Conservation (phyloP, 148 eudicot species). For the Amaranthus cruentus region DNA sequence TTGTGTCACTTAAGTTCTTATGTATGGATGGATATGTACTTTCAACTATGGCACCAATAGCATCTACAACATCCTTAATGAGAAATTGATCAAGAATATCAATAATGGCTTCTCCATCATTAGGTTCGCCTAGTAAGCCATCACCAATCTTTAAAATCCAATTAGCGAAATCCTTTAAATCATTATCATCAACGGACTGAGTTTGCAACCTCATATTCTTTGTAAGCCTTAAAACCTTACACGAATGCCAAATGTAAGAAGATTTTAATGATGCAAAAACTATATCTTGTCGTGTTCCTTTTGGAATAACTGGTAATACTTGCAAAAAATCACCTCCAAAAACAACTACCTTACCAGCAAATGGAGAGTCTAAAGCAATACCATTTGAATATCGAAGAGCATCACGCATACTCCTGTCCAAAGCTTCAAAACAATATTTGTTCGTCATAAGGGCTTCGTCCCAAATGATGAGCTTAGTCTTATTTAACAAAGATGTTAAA, state of each 20-base stretch:
- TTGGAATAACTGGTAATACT: no score
- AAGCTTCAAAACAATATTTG: conserved; percentile 1
- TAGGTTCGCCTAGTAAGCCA: not conserved
- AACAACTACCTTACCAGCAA: not conserved
- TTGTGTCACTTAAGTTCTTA: not conserved
- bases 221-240: not conserved
- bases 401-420: not conserved
- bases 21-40: not conserved
- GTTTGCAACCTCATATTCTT: not conserved
- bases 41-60: not conserved
- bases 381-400: not conserved
- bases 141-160: not conserved
- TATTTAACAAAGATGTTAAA: no score
- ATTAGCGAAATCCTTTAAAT: not conserved
- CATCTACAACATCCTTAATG: not conserved
- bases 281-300: not conserved
- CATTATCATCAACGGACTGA: no score
- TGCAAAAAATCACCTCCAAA: no score
- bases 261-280: not conserved
- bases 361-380: not conserved
- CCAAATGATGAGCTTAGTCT: no score
- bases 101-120: not conserved
- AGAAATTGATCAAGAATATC: not conserved
- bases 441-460: conserved; percentile 1
- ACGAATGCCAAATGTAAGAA: not conserved